These are phyloP conservation scores for Fusarium fracticaudum DNA, from an alignment of 2,329 filamentous ascomycete genomes.

Conservation along the genomic window DNA sequence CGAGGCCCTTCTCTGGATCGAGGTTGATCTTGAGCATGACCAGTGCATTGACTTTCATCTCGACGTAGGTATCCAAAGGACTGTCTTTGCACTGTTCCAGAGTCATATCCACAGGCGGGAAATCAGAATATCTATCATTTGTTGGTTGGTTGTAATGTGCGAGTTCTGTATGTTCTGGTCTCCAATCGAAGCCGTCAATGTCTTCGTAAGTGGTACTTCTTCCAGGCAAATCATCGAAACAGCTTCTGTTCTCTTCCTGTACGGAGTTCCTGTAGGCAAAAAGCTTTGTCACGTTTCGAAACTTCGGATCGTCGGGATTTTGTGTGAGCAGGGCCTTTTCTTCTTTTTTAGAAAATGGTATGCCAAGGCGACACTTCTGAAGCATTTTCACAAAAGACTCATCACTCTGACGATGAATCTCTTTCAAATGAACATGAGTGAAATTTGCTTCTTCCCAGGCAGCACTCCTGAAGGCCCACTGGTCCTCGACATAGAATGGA, in stretches of 20 bases:
- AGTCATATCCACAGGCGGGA: fast-evolving
- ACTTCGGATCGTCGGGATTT: conserved; percentile 40
- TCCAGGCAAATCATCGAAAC: fast-evolving
- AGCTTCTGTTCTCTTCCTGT: fast-evolving
- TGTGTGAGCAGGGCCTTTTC: conserved; percentile 55
- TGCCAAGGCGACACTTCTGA: conserved; percentile 62
- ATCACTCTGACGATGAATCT: conserved; percentile 68
- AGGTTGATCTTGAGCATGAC: conserved; percentile 43
- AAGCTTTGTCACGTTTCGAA: conserved; percentile 30
- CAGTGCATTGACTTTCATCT: conserved; percentile 25
- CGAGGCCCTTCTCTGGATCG: neutral
- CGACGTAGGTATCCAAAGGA: conserved; percentile 9
- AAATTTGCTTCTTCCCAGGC: conserved; percentile 67
- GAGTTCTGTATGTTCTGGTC: neutral
- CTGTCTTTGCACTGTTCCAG: conserved; percentile 5
- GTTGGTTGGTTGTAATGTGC: neutral
- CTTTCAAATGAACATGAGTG: conserved; percentile 59
- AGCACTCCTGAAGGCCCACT: conserved; percentile 68
- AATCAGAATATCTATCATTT: fast-evolving
- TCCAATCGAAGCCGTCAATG: neutral
- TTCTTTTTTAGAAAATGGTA: conserved; percentile 49
- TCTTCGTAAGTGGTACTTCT: neutral
- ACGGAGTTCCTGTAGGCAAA: neutral
- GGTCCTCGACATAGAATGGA: conserved; percentile 49
- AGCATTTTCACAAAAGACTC: conserved; percentile 63